Base-by-base conservation (phyloP, 2,329 filamentous ascomycete species). In the Colletotrichum sojae region DNA sequence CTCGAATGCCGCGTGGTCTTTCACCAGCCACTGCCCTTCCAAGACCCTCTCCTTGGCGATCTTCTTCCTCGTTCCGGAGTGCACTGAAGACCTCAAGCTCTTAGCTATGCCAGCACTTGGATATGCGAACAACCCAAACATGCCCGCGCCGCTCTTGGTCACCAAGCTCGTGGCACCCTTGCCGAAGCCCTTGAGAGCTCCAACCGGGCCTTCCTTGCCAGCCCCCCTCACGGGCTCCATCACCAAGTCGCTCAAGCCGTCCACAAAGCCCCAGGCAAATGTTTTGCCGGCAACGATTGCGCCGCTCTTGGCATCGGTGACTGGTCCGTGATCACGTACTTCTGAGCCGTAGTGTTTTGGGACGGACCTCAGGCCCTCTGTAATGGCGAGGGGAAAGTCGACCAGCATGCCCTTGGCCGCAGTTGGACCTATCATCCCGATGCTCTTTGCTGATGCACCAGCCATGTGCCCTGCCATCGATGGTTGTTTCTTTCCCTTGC, bases 331-430 rank as follows among this genome's bases (percentile, higher is more conserved):
- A 31, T 70, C 43, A 6, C 71, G 68, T 78, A 31, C 86, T 82
- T 82, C 78, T 69, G 86, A 84, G 18, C 84, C 84, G 65, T 86
- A 88, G 4, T 87, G 77, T 20, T 81, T 81, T 8, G 86, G 86
- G 6, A 84, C 82, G 27, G 85, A 85, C 71, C 86, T 83, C 66
- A 87, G 83, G 10, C 86, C 86, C 72, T 86, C 83, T 0, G 85
- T 81, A 1, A 85, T 71, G 1, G 84, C 85, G 40, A 86, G 79
- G 1, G 81, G 81, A 31, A 87, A 70, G 62, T 85, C 81, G 75
- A 87, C 81, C 0, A 84, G 81, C 66, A 56, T 63, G 5, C 45
- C 53, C 40, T 39, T 81, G 20, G 83, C 75, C 3, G 81, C 83
- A 49, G 78, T 79, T 6, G 82, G 78, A 6, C 86, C 69, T n/a